Base-by-base conservation (phyloP, 495 filamentous ascomycete genomes). In the Penicillium cataractarum region DNA sequence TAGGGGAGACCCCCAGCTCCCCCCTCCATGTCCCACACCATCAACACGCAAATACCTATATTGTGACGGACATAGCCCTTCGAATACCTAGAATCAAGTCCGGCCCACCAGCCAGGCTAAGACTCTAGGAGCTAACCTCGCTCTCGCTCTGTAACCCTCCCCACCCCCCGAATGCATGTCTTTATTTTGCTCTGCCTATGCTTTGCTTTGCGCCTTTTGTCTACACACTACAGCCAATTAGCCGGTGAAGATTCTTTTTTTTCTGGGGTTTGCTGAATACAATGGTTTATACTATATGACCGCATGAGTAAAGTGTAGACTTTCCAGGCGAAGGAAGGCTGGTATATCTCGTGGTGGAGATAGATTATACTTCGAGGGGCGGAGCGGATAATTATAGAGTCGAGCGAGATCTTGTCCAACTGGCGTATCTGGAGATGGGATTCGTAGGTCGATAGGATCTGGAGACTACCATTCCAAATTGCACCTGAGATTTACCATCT, bases 161-260 rank as follows among this genome's bases (percentile, higher is more conserved):
- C 31, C 13, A 31, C 4, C 7, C 1, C 32, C 22, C 42, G 9
- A 26, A 24, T 51, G 32, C 29, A 58, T 40, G 32, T 44, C 31
- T 55, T 26, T 49, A 63, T 12, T 58, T 56, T 32, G 46, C 32
- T 48, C 51, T 26, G 55, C 57, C 22, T 50, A 50, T 31, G 42
- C 44, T 19, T 4, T 46, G 42, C 42, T 21, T 46, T 21, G 17
- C 15, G 21, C 46, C 21, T 46, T 22, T 22, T 49, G 15, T 58
- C 26, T 35, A 50, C 46, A 48, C 49, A 44, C 61, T 63, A 37
- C 21, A 54, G 61, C 61, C 61, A 58, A 50, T 63, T 63, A 63
- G 61, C 61, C 61, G 61, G 55, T 58, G 61, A 58, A 54, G 21
- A n/a, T n/a, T n/a, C n/a, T n/a, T n/a, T n/a, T 48, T 50, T 55